A percentile compares a stretch with the other conserved stretches of the same genome.
phyloP scores from a whole-genome alignment of 768 basidiomycete genomes.

The Tylopilus rubrobrunneus region DNA sequence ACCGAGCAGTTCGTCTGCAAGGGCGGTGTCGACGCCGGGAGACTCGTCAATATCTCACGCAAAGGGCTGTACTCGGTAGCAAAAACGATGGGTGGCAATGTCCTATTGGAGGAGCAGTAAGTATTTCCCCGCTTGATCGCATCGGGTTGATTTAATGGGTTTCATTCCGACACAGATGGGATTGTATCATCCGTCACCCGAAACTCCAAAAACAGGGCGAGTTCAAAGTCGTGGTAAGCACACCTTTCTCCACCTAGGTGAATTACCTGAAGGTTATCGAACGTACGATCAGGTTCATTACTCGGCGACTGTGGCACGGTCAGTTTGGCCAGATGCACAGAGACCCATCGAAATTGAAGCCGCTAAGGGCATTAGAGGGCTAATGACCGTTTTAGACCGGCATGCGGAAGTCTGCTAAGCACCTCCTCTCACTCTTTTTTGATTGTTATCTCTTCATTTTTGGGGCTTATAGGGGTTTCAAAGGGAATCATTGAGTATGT shows the following conservation, averaged over 20 bases:
- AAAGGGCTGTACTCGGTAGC: conserved; percentile 31
- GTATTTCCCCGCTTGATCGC: conserved; percentile 16
- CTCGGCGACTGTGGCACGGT: conserved; percentile 35
- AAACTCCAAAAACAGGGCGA: conserved; percentile 26
- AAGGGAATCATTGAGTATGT: conserved; percentile 17
- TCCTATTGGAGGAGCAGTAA: conserved; percentile 35
- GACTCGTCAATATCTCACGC: conserved; percentile 33
- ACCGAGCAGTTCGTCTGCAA: conserved; percentile 33
- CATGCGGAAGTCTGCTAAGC: conserved; percentile 25
- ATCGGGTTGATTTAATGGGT: conserved; percentile 11
- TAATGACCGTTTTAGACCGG: conserved; percentile 37
- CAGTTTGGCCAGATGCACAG: conserved; percentile 34
- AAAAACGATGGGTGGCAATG: conserved; percentile 34
- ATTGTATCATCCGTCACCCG: conserved; percentile 33
- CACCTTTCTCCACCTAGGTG: conserved; percentile 2
- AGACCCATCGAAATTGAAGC: conserved; percentile 34
- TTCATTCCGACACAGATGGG: conserved; percentile 29
- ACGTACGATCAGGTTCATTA: conserved; percentile 30
- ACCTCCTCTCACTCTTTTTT: neutral
- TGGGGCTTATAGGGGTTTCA: conserved; percentile 13
- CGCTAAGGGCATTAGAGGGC: conserved; percentile 32
- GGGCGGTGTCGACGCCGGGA: conserved; percentile 34
- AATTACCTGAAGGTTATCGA: conserved; percentile 8
- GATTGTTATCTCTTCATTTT: neutral
- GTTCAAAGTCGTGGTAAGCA: conserved; percentile 34